Evolutionary conservation across 345 rosid species (phyloP), one percentile per base, ranked within the genome.

Genomic region (Luvunga scandens): DNA sequence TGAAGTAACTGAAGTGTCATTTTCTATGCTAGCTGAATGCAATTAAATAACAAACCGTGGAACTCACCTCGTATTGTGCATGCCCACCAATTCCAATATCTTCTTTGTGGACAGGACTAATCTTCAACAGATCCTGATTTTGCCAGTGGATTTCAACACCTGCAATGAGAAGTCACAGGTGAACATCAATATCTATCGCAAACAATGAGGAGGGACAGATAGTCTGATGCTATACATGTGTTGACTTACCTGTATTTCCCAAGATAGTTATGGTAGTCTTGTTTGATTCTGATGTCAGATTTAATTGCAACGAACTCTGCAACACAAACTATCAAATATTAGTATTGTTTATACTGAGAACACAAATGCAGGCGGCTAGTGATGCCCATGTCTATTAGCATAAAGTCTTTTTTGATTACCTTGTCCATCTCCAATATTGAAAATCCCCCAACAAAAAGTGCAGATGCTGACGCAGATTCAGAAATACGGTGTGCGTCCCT

Each of bases 371-470:
- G 42, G 77, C 65, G 60, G 71, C 24, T 81, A 6, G 63, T 74
- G 30, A 39, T 64, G 28, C 39, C 75, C 4, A 57, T 65, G 36
- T 48, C 22, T 59, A 25, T 48, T 75, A 73, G 55, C 55, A 73
- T 73, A 30, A 38, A 36, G 67, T 36, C 24, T 34, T 73, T 42
- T 60, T 39, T 70, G 42, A 77, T 85, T 81, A 95, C 98, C 98
- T 91, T 84, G 76, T 78, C 86, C 87, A 86, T 84, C 75, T 87
- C 92, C 84, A 86, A 27, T 72, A 95, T 83, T 66, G 98, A 89
- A 83, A 95, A 95, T 65, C 98, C 98, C 79, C 98, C 97, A 61
- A 92, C 75, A 79, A 95, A 91, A 85, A 91, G 86, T 72, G 95
- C 97, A 75, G 97, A 90, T 75, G 95, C 97, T 74, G 97, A 90